A percentile compares a stretch with the other conserved stretches of the same genome.
These are phyloP conservation scores for Exophiala dermatitidis DNA, from an alignment of 2,329 filamentous ascomycete genomes.

Conservation along the genomic window DNA sequence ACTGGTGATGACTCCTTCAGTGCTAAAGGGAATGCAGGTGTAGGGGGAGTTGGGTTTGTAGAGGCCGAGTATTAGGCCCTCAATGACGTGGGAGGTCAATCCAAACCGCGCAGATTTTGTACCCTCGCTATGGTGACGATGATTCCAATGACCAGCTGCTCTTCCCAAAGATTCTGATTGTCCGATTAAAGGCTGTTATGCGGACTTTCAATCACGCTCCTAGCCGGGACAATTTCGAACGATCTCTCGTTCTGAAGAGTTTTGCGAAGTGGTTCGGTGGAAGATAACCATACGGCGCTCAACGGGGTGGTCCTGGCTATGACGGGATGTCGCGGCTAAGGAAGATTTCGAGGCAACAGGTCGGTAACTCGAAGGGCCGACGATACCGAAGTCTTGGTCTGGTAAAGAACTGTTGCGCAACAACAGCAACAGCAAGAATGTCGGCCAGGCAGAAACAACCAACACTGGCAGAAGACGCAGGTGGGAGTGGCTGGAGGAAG, in stretches of 20 bases:
- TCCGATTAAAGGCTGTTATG: too few relatives aligned
- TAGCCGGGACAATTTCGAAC: background rate
- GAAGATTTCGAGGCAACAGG: background rate
- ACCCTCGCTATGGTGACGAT: too few relatives aligned
- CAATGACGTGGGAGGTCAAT: too few relatives aligned
- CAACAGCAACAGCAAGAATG: background rate
- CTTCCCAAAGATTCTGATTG: too few relatives aligned
- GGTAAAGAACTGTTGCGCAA: too few relatives aligned
- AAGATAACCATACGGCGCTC: background rate
- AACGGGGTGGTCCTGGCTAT: background rate
- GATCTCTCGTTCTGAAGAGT: background rate
- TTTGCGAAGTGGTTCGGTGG: background rate
- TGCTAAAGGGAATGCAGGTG: background rate
- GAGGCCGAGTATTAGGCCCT: too few relatives aligned
- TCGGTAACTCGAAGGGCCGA: background rate
- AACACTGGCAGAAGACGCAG: background rate
- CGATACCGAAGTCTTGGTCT: too few relatives aligned
- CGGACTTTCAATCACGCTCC: background rate
- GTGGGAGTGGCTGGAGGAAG: background rate
- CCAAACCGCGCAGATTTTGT: too few relatives aligned
- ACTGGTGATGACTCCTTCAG: background rate
- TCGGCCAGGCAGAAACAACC: background rate
- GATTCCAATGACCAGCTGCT: too few relatives aligned
- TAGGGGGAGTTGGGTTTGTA: too few relatives aligned
- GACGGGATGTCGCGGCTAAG: background rate